Conservation (phyloP, 192 early-diverging fungal genomes). For the Geranomyces variabilis region DNA sequence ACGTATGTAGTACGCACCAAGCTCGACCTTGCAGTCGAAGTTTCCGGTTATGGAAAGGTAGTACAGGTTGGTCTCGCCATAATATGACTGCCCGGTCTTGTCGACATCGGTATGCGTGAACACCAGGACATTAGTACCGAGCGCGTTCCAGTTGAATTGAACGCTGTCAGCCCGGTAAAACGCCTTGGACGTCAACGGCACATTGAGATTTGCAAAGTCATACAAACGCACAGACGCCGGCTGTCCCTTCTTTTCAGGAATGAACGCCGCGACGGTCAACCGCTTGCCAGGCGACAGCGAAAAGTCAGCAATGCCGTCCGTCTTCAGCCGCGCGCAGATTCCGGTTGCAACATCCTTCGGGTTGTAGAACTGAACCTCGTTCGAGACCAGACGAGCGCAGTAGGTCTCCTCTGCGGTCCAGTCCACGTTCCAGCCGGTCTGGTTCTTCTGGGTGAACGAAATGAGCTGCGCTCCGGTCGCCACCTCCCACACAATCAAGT, state of each 20-base stretch:
- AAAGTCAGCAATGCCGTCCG: slow-evolving; percentile 82
- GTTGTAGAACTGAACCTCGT: slow-evolving; percentile 88
- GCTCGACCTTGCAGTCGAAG: slow-evolving; percentile 87
- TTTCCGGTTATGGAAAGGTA: slow-evolving; percentile 88
- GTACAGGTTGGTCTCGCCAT: slow-evolving; percentile 94
- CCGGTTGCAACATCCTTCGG: slow-evolving; percentile 64
- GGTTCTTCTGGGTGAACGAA: slow-evolving; percentile 81
- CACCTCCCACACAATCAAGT: slow-evolving; percentile 81
- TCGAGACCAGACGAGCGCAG: slow-evolving; percentile 82
- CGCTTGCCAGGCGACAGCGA: slow-evolving; percentile 86
- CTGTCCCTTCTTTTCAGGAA: slow-evolving; percentile 72
- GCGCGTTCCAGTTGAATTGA: slow-evolving; percentile 90
- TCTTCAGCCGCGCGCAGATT: slow-evolving; percentile 60
- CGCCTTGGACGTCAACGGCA: slow-evolving; percentile 83
- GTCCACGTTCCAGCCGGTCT: slow-evolving; percentile 80
- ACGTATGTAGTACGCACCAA: slow-evolving; percentile 39
- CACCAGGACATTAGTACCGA: slow-evolving; percentile 78
- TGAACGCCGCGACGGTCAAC: slow-evolving; percentile 85
- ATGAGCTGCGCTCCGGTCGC: slow-evolving; percentile 69
- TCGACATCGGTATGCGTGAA: slow-evolving; percentile 95
- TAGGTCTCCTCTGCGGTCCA: slow-evolving; percentile 92
- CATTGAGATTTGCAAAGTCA: slow-evolving; percentile 65
- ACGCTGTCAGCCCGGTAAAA: slow-evolving; percentile 94
- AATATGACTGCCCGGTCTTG: slow-evolving; percentile 93
- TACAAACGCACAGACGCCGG: slow-evolving; percentile 90